Base-by-base conservation (phyloP, 345 rosid genomes). In the Noccaea caerulescens region DNA sequence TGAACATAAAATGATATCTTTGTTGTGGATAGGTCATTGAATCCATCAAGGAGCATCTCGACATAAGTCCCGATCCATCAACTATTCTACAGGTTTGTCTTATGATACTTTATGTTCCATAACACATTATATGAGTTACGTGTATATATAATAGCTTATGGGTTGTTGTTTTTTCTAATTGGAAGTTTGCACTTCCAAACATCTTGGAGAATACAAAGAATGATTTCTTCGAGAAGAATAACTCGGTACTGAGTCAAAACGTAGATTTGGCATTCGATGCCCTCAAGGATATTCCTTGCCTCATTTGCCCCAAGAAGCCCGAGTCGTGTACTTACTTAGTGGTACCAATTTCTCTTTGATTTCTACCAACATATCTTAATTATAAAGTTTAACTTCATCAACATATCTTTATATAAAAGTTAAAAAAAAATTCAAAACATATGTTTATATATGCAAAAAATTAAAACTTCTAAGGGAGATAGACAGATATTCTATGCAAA, bases 171-270 rank as follows among this genome's bases (percentile, higher is more conserved):
- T 3, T 53, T 34, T 50, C 3, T 69, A 63, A 60, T 44, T 58
- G 71, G 61, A 78, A 89, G 90, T 85, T 77, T 37, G 97, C 91
- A 14, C 58, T 87, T 76, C 91, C 93, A 18, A 78, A 74, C n/a
- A 84, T 91, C 33, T 49, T 89, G 47, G 82, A 79, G 77, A 84
- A 85, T 7, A 84, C 92, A 14, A 53, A 78, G 27, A 84, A 76
- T 34, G 83, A 80, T 4, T 87, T 87, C 80, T 89, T 86, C 67
- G 51, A 66, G 1, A 86, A 72, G 38, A 76, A 81, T 8, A 71
- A 70, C 23, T 41, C 41, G 63, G 39, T 70, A 41, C 68, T 87
- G 54, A 80, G 77, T 62, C 82, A 81, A 68, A 66, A 79, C 38
- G 89, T 86, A 23, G 87, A 72, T 42, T 12, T 82, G 9, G 76